Percentiles rank a stretch among this genome's conserved stretches.
These are phyloP conservation scores for Desmodesmus armatus DNA, from an alignment of 139 green algal genomes.

Conservation along the genomic window DNA sequence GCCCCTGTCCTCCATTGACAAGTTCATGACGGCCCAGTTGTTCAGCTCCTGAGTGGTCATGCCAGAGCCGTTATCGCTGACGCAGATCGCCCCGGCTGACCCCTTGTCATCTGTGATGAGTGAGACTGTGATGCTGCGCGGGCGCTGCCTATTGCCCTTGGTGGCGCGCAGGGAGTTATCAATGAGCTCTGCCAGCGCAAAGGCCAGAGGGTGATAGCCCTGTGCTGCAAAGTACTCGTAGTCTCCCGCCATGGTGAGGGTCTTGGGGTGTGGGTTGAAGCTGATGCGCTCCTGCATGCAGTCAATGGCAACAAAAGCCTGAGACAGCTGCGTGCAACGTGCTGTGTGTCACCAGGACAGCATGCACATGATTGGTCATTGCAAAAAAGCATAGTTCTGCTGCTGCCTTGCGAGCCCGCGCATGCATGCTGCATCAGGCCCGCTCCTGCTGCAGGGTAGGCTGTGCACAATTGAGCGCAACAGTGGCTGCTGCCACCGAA, in stretches of 20 bases:
- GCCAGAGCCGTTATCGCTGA: slow-evolving; percentile 77
- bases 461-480: no score
- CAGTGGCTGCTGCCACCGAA: no score
- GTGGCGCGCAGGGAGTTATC: slow-evolving; percentile 85
- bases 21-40: slow-evolving; percentile 90
- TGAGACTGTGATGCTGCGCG: slow-evolving; percentile 64
- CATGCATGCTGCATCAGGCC: no score
- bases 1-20: slow-evolving; percentile 83
- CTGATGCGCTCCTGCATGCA: slow-evolving; percentile 76
- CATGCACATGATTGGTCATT: no score
- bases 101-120: slow-evolving; percentile 57
- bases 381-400: no score
- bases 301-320: no score
- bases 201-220: slow-evolving; percentile 82
- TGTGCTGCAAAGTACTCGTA: slow-evolving; percentile 88
- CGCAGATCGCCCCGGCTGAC: slow-evolving; percentile 61
- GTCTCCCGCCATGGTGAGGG: slow-evolving; percentile 85
- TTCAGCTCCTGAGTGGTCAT: slow-evolving; percentile 69
- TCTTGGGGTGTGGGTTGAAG: slow-evolving; percentile 87
- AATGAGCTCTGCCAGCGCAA: slow-evolving; percentile 85
- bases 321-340: no score
- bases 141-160: slow-evolving; percentile 42
- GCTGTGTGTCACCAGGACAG: no score
- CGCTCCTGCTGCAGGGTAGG: no score
- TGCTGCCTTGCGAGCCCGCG: no score